phyloP scores from a whole-genome alignment of 352 stramenopile species.

The Blastocystis sp. region DNA sequence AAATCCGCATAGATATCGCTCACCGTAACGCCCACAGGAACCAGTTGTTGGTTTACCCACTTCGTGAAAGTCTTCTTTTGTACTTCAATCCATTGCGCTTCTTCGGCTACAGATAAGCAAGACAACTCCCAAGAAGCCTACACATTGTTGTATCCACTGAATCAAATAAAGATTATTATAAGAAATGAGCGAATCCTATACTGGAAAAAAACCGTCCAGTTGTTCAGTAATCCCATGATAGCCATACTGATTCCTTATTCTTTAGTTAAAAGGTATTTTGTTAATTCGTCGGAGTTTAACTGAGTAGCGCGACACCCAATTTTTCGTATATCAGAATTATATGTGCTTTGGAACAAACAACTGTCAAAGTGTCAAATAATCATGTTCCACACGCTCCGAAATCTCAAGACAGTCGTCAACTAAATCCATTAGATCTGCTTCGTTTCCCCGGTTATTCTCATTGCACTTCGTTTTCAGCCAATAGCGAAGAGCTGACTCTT shows the following conservation, averaged over 20 bases:
- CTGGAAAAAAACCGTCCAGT: background rate
- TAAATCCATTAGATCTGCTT: background rate
- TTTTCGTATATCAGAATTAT: too few species aligned
- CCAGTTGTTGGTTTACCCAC: constrained; percentile 43
- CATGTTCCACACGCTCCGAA: background rate
- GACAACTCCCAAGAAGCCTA: background rate
- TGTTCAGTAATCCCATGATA: background rate
- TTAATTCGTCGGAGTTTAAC: too few species aligned
- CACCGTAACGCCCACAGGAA: background rate
- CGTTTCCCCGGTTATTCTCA: background rate
- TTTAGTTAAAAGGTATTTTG: too few species aligned
- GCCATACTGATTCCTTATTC: background rate
- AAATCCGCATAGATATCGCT: constrained; percentile 24
- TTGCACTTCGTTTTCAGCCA: constrained; percentile 28
- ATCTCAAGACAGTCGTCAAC: background rate
- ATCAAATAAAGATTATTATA: background rate
- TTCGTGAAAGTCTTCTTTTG: constrained; percentile 58
- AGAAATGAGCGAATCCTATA: background rate
- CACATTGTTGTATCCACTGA: background rate
- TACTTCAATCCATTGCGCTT: constrained; percentile 51
- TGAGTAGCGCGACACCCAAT: too few species aligned
- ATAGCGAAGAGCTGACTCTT: background rate
- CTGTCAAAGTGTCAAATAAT: background rate
- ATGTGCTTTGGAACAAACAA: background rate
- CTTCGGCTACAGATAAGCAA: background rate